phyloP scores from a whole-genome alignment of 73 alveolate species.

The Tetrahymena thermophila region DNA sequence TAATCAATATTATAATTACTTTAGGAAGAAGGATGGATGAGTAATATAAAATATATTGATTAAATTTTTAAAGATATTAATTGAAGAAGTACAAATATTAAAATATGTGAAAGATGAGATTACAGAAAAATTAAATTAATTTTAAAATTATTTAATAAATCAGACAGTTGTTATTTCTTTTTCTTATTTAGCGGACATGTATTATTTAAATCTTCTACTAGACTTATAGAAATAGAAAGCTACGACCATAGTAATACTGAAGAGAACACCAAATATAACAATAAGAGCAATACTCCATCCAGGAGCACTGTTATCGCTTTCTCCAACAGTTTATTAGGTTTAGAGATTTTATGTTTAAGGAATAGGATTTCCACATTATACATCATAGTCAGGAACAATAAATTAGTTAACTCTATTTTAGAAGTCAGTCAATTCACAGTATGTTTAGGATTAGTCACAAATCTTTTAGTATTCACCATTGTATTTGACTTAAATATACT shows the following conservation, averaged over 20 bases:
- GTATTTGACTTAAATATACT: background rate
- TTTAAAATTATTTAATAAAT: background rate
- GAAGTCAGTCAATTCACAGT: background rate
- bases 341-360: background rate
- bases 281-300: background rate
- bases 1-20: too few relatives aligned
- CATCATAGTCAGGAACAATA: background rate
- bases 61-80: too few relatives aligned
- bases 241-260: background rate
- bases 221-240: background rate
- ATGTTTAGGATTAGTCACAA: background rate
- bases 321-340: background rate
- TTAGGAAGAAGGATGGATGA: too few relatives aligned
- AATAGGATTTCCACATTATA: background rate
- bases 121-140: too few relatives aligned
- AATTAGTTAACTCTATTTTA: background rate
- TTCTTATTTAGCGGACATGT: background rate
- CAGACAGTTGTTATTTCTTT: background rate
- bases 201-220: background rate
- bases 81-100: too few relatives aligned
- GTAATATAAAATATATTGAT: too few relatives aligned
- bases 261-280: background rate
- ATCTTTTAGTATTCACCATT: background rate
- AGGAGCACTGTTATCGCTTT: background rate
- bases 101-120: background rate